These are phyloP conservation scores for Aspergillus ostianus DNA, from an alignment of 495 filamentous ascomycete species.

Conservation along the genomic window DNA sequence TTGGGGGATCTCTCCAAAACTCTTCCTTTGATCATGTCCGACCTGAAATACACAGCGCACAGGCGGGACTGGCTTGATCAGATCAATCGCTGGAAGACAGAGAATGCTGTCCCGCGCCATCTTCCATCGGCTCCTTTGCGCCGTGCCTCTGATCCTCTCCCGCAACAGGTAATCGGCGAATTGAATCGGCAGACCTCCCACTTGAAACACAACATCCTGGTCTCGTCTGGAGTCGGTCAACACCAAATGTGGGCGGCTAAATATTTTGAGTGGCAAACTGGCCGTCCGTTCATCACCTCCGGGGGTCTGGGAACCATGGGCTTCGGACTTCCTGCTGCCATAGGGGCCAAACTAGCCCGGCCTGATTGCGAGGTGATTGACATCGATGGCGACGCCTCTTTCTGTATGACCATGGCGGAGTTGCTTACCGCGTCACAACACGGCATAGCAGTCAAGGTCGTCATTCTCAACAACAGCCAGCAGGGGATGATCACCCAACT, in stretches of 20 bases:
- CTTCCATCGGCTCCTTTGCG: conserved; percentile 55
- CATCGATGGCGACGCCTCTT: conserved; percentile 93
- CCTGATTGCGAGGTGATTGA: conserved; percentile 86
- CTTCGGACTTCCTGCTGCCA: conserved; percentile 86
- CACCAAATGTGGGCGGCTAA: conserved; percentile 98
- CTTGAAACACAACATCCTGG: conserved; percentile 75
- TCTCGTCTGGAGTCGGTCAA: conserved; percentile 89
- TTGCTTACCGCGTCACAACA: conserved; percentile 85
- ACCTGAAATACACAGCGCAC: conserved; percentile 53
- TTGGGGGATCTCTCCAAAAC: conserved; percentile 63
- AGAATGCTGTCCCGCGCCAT: conserved; percentile 71
- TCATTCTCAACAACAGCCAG: conserved; percentile 93
- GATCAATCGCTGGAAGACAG: conserved; percentile 84
- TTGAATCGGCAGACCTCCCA: conserved; percentile 70
- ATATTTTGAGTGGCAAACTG: conserved; percentile 86
- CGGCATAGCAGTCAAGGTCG: conserved; percentile 87
- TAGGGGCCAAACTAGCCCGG: conserved; percentile 87
- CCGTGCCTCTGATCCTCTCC: conserved; percentile 35
- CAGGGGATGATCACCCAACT: conserved; percentile 91
- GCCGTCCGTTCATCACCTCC: conserved; percentile 85
- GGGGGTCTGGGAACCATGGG: conserved; percentile 96
- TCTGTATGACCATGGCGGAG: conserved; percentile 93
- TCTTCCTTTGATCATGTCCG: conserved; percentile 67
- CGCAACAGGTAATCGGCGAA: conserved; percentile 82
- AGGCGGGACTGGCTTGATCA: conserved; percentile 81